Percentiles rank a stretch among this genome's conserved stretches.
phyloP scores from a whole-genome alignment of 1,284 basidiomycete genomes.

The Malassezia slooffiae region DNA sequence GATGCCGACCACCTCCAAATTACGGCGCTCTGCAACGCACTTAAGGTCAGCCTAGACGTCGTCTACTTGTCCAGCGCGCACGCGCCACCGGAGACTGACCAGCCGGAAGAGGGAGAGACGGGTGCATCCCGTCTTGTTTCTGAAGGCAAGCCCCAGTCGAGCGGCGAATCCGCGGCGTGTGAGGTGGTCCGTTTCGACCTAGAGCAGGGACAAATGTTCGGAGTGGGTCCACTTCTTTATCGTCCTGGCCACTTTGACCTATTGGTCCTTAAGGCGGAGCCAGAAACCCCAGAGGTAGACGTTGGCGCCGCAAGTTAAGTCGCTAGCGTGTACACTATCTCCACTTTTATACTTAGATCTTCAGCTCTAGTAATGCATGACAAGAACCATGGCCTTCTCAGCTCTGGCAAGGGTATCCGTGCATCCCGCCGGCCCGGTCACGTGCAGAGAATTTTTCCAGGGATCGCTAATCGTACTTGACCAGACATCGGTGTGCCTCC shows the following conservation, averaged over 20 bases:
- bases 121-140: conserved; percentile 17
- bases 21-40: conserved; percentile 27
- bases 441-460: conserved; percentile 6
- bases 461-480: not conserved
- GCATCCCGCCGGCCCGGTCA: conserved; percentile 2
- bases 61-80: conserved; percentile 28
- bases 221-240: conserved; percentile 5
- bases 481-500: conserved; percentile 5
- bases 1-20: conserved; percentile 43
- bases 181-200: conserved; percentile 35
- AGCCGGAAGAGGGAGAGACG: not conserved
- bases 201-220: conserved; percentile 23
- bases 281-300: not conserved
- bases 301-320: too few relatives aligned
- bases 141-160: too few relatives aligned
- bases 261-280: not conserved
- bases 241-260: conserved; percentile 15
- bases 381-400: too few relatives aligned
- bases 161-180: too few relatives aligned
- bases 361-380: too few relatives aligned
- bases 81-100: conserved; percentile 19
- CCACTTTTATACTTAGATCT: too few relatives aligned
- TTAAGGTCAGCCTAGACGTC: conserved; percentile 32
- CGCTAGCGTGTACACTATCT: too few relatives aligned
- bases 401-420: too few relatives aligned